These are phyloP conservation scores for Capsicum baccatum DNA, from an alignment of 257 asterid genomes.

Conservation along the genomic window DNA sequence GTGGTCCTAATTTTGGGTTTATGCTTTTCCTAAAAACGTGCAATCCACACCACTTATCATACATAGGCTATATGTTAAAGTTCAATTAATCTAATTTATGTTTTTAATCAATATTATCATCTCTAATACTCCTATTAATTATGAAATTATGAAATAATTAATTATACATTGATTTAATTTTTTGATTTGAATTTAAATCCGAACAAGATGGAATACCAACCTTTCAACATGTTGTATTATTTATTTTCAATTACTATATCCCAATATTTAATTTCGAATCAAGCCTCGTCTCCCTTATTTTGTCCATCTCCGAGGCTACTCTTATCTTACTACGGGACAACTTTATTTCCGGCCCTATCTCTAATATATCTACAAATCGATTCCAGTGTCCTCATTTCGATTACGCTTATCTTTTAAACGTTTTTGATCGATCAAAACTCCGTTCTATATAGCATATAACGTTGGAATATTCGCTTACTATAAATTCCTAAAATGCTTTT, in stretches of 20 bases:
- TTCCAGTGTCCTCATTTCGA: too few relatives aligned
- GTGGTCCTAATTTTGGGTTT: slow-evolving; percentile 1
- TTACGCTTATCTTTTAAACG: too few relatives aligned
- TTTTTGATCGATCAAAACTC: too few relatives aligned
- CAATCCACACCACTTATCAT: background rate
- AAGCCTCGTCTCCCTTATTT: too few relatives aligned
- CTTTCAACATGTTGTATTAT: background rate
- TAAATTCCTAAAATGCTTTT: too few relatives aligned
- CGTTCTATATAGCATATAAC: too few relatives aligned
- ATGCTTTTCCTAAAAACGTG: slow-evolving; percentile 25
- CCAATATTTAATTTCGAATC: too few relatives aligned
- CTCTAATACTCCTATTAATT: background rate
- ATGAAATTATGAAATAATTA: background rate
- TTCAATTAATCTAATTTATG: background rate
- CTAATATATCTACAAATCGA: too few relatives aligned
- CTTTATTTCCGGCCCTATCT: too few relatives aligned
- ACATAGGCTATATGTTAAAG: background rate
- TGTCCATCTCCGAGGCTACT: too few relatives aligned
- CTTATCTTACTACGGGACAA: too few relatives aligned
- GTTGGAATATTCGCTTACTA: too few relatives aligned
- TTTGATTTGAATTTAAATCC: background rate
- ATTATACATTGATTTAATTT: background rate
- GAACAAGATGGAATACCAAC: background rate
- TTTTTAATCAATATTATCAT: slow-evolving; percentile 23
- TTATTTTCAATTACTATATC: background rate